A percentile compares a stretch with the other conserved stretches of the same genome.
These are phyloP conservation scores for Cladophialophora chaetospira DNA, from an alignment of 2,329 filamentous ascomycete species.

Conservation along the genomic window DNA sequence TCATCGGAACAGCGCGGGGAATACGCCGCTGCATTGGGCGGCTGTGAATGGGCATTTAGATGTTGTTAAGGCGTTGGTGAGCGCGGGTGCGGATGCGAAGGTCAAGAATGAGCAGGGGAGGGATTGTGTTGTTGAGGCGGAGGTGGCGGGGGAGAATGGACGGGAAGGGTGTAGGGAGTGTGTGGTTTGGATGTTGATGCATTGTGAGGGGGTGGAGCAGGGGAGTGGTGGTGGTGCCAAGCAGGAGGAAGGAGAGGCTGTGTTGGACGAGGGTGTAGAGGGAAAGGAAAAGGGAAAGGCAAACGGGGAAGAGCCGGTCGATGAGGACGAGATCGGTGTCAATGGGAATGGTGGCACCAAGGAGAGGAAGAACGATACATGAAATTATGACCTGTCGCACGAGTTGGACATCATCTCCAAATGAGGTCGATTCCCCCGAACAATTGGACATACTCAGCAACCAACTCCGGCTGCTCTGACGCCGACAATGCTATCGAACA, in stretches of 20 bases:
- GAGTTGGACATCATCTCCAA: too few relatives aligned
- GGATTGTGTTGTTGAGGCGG: constrained; percentile 73
- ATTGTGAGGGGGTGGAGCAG: constrained; percentile 30
- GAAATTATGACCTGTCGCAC: too few relatives aligned
- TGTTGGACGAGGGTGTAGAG: constrained; percentile 1
- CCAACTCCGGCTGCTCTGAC: too few relatives aligned
- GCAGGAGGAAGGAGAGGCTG: constrained; percentile 2
- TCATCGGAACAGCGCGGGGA: constrained; percentile 75
- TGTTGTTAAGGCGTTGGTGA: constrained; percentile 74
- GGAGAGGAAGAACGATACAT: constrained; percentile 4
- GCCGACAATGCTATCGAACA: not conserved
- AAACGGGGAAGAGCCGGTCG: too few relatives aligned
- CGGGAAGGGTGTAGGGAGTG: constrained; percentile 22
- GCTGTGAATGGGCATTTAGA: constrained; percentile 84
- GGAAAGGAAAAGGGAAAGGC: not conserved
- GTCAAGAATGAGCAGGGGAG: constrained; percentile 82
- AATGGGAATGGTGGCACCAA: not conserved
- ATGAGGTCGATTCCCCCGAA: not conserved
- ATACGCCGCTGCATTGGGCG: constrained; percentile 93
- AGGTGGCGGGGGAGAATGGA: constrained; percentile 47
- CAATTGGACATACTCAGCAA: too few relatives aligned
- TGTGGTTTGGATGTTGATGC: constrained; percentile 34
- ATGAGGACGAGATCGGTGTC: too few relatives aligned
- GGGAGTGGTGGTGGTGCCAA: not conserved
- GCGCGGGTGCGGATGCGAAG: constrained; percentile 73